phyloP scores from a whole-genome alignment of 2,329 filamentous ascomycete species.

The Xylaria sp. region DNA sequence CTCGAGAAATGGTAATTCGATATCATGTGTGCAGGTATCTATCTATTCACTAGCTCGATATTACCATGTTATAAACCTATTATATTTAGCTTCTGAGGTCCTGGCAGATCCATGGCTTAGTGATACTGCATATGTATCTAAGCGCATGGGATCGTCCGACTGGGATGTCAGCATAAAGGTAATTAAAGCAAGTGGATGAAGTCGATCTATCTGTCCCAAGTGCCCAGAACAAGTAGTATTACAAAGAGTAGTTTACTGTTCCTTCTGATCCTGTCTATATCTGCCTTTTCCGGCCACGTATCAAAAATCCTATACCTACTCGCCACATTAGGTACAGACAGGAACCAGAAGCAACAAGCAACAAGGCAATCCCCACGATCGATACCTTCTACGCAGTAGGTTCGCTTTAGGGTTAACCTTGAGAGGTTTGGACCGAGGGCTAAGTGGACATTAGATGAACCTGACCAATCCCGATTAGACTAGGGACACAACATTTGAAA shows the following conservation, averaged over 20 bases:
- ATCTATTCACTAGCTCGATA: no score
- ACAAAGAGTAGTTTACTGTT: not conserved
- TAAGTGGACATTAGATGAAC: not conserved
- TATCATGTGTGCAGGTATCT: no score
- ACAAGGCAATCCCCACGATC: not conserved
- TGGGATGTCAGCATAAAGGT: slow-evolving; percentile 26
- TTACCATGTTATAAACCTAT: no score
- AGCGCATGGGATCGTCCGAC: slow-evolving; percentile 2
- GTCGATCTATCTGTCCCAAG: not conserved
- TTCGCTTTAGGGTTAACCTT: not conserved
- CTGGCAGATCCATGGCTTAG: slow-evolving; percentile 12
- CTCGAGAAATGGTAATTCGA: no score
- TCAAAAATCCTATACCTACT: not conserved
- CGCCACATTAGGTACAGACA: not conserved
- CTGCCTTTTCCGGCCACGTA: not conserved
- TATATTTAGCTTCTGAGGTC: slow-evolving; percentile 7
- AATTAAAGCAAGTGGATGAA: slow-evolving; percentile 23
- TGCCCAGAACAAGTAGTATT: not conserved
- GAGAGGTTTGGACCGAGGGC: not conserved
- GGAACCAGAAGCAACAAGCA: not conserved
- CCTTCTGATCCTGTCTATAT: not conserved
- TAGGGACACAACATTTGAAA: not conserved
- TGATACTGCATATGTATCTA: no score
- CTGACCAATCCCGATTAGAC: slow-evolving; percentile 16
- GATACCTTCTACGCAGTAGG: no score